phyloP scores from a whole-genome alignment of 768 basidiomycete genomes.

The Lanmaoa rubissima region DNA sequence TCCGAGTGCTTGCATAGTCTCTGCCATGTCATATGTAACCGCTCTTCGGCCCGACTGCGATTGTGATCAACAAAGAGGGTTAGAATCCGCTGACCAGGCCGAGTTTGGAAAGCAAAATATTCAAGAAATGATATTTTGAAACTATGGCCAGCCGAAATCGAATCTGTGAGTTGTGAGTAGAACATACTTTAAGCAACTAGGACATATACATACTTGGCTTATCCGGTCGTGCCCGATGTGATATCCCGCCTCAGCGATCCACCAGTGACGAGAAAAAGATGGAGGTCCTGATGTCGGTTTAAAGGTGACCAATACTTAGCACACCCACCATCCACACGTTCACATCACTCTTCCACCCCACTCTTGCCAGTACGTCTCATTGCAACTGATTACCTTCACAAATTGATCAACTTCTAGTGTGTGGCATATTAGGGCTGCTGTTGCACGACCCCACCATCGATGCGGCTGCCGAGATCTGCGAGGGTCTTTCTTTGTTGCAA shows the following conservation, averaged over 20 bases:
- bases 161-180: no score
- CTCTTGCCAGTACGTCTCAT: constrained; percentile 29
- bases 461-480: constrained; percentile 85
- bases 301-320: constrained; percentile 3
- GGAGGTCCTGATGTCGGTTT: not conserved
- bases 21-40: no score
- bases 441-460: constrained; percentile 73
- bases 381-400: not conserved
- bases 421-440: constrained; percentile 88
- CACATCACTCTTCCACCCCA: not conserved
- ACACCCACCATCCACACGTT: constrained; percentile 7
- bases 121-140: no score
- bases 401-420: constrained; percentile 51
- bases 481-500: constrained; percentile 93
- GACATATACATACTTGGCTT: no score
- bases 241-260: not conserved
- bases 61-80: no score
- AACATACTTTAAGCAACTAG: no score
- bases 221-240: constrained; percentile 5
- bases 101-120: no score
- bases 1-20: no score
- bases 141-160: no score
- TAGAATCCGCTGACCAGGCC: no score
- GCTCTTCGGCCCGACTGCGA: no score
- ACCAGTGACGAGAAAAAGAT: constrained; percentile 11